Base-by-base conservation (phyloP, 177 flowering plant species). In the Vitis hybrid region DNA sequence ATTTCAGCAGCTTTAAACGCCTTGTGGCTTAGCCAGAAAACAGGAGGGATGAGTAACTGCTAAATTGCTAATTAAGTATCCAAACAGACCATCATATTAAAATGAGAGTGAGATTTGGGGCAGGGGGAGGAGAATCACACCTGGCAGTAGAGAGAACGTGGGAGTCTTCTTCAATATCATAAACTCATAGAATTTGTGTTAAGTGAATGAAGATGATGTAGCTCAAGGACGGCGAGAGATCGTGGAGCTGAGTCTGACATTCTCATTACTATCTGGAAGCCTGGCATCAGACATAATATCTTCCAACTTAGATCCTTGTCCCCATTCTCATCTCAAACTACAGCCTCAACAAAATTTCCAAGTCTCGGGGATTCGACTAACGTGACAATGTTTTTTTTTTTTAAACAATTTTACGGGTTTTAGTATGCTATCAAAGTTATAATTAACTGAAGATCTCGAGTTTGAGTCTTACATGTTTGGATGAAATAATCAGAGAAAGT, bases 131-230 rank as follows among this genome's bases (percentile, higher is more conserved):
- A 71, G 72, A 71, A 64, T 75, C 21, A 67, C 68, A 76, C 65
- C 72, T 72, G 78, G 67, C 75, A 60, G 62, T 60, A 10, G 56
- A 60, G 48, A 64, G 73, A 66, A 79, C 82, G 82, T 79, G 82
- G 75, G 72, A 21, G 72, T 64, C 72, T 22, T 58, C 60, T 21
- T 55, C 63, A 52, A 45, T 39, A 39, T 39, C 45, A 39, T 39
- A 39, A 39, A 39, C 45, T 39, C 45, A 1, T 39, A 39, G 45
- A 39, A 39, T 39, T 39, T 7, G 45, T 39, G 45, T 39, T 39
- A 39, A 39, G 8, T 39, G 45, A 15, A 60, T 59, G 31, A 26
- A 6, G 39, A 21, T 59, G 31, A 59, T n/a, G 29, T 18, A 26
- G 29, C 7, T 39, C 8, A 22, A 22, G 62, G 33, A 29, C 62